These are phyloP conservation scores for Penicillium sp. DNA, from an alignment of 2,329 filamentous ascomycete genomes.

Conservation along the genomic window DNA sequence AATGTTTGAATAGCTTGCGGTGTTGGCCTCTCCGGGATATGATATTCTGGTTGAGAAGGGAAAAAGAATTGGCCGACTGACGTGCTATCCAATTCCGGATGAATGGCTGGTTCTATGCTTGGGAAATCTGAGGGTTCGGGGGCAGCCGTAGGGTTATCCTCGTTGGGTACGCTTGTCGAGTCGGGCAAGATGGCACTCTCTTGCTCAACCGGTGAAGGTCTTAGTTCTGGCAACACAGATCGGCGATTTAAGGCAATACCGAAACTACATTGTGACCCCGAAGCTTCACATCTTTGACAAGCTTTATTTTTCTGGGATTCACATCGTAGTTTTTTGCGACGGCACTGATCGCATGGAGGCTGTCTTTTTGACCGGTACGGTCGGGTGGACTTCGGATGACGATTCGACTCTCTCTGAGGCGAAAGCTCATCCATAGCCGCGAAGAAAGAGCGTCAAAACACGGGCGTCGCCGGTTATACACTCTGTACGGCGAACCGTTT, in stretches of 20 bases:
- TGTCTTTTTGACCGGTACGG: constrained; percentile 31
- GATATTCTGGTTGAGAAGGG: constrained; percentile 1
- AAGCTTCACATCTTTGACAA: constrained; percentile 16
- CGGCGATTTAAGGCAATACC: neutral
- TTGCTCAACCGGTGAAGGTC: neutral
- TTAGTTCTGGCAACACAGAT: neutral
- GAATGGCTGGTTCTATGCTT: neutral
- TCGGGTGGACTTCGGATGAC: constrained; percentile 8
- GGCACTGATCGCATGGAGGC: constrained; percentile 28
- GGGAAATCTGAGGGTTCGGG: neutral
- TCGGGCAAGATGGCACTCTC: neutral
- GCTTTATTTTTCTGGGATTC: constrained; percentile 4
- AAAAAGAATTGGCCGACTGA: neutral
- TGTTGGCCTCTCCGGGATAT: constrained; percentile 9
- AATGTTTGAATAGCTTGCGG: constrained; percentile 24
- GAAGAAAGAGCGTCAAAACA: too few relatives aligned
- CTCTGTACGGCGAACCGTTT: neutral
- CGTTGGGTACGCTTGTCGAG: neutral
- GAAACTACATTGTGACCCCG: constrained; percentile 11
- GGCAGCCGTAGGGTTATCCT: neutral
- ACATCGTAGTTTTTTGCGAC: constrained; percentile 27
- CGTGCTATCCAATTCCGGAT: neutral
- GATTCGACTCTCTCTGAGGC: neutral
- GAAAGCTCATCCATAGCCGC: neutral
- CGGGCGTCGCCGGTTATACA: neutral